Conservation (phyloP, 106 monocot species). For the Triglochin maritima region DNA sequence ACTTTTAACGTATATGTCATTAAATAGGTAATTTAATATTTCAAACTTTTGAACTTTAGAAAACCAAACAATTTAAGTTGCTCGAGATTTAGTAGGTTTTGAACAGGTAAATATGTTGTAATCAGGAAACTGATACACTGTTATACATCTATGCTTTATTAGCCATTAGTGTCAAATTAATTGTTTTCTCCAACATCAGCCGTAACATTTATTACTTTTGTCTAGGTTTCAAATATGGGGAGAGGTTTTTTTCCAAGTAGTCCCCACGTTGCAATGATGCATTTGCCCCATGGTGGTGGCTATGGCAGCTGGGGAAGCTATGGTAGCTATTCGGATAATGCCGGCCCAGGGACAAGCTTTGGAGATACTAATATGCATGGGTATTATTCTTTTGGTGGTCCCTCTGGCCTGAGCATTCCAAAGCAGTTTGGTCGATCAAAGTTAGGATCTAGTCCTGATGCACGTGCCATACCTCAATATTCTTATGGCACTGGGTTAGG, state of each 20-base stretch:
- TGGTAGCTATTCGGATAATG: conserved; percentile 71
- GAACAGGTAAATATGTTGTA: too few relatives aligned
- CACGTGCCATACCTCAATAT: conserved; percentile 41
- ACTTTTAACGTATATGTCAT: too few relatives aligned
- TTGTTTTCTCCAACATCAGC: too few relatives aligned
- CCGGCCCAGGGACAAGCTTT: conserved; percentile 65
- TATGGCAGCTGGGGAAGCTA: conserved; percentile 86
- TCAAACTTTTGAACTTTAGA: too few relatives aligned
- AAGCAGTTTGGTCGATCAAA: conserved; percentile 53
- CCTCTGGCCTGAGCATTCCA: conserved; percentile 55
- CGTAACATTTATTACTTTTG: not conserved
- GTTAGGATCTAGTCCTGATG: conserved; percentile 71
- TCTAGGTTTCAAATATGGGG: conserved; percentile 55
- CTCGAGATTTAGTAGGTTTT: too few relatives aligned
- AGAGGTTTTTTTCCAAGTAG: conserved; percentile 35
- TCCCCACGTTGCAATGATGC: conserved; percentile 49
- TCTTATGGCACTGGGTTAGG: conserved; percentile 60
- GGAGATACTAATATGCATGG: conserved; percentile 46
- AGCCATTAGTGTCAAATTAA: too few relatives aligned
- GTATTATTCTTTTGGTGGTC: conserved; percentile 58
- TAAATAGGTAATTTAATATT: too few relatives aligned
- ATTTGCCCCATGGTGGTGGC: conserved; percentile 63
- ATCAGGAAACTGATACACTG: too few relatives aligned
- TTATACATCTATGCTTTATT: too few relatives aligned
- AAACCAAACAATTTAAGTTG: too few relatives aligned